Base-by-base conservation (phyloP, 805 yeast genomes). In the Starmerella geochares region DNA sequence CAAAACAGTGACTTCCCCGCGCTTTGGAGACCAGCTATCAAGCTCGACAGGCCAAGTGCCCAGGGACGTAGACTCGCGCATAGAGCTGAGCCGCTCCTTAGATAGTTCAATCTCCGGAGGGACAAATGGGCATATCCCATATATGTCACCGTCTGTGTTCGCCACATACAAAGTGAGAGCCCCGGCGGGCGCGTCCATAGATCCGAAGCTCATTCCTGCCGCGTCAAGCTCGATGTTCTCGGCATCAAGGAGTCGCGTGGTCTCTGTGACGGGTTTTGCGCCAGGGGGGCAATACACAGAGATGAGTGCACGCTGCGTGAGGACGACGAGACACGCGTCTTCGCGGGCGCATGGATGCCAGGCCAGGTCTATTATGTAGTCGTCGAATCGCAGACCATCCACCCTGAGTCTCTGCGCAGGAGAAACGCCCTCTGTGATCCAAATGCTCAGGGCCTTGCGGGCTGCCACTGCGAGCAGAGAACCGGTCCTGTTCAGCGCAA, bases 61-160 rank as follows among this genome's bases (percentile, higher is more conserved):
- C 64, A 1, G 58, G 51, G 31, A 61, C 54, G 1, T 47, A 10
- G 35, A 28, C 11, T 32, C 24, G n/a, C 27, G 13, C 35, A 33
- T 3, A 1, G 14, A 28, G 1, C 17, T 19, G 5, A 25, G 46
- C 17, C 40, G 37, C 14, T 21, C 31, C 5, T 16, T 24, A 1
- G 71, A 46, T n/a, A 71, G 67, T 0, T 70, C 62, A 24, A 78
- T 56, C 23, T 67, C 62, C 1, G 61, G 52, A 0, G 88, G 86
- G 19, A 76, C 58, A 60, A 80, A 80, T n/a, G 92, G 92, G 54
- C 74, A 77, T 3, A 83, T 65, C 1, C 74, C 67, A 58, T 73
- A 80, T 1, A 83, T 52, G 54, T 82, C 84, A 13, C 81, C 79
- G 47, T 78, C 82, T 9, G 65, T 60, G 9, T 73, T 73, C 47